Base-by-base conservation (phyloP, 306 rosid species). In the Erythrophleum fordii region DNA sequence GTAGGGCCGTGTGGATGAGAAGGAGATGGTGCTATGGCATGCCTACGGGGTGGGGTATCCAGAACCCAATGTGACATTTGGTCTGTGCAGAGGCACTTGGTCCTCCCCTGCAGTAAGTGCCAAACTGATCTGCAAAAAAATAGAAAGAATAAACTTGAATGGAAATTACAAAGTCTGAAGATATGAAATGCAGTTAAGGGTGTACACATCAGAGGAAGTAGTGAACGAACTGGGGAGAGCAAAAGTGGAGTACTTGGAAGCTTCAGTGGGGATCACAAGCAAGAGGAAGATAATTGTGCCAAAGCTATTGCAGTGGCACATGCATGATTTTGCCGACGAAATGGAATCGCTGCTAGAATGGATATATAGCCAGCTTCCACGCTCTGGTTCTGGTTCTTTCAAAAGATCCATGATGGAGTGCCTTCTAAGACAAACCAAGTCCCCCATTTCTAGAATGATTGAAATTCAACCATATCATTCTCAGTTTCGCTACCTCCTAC, bases 1-100 rank as follows among this genome's bases (percentile, higher is more conserved):
- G n/a, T n/a, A 90, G 91, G 94, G 86, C 28, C 81, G 81, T 35
- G 83, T 82, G 73, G 88, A 90, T 22, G 95, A 90, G 90, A 92
- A 95, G 83, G 97, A 92, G 78, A 83, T 83, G 89, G 75, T 89
- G 44, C 72, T 91, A 37, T 74, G 95, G 22, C 89, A 86, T 79
- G 93, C 90, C 41, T 90, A 95, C 58, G 97, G 99, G 58, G 70
- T 91, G 78, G 99, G 95, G 8, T 95, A 93, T 82, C 97, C 99
- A 22, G 97, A 95, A 79, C 95, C 97, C 23, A 93, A 93, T 48
- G 94, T 93, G 37, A 88, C 97, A 2, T 95, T 93, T 77, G 99
- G 93, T 41, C 93, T 95, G 5, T 91, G 98, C 73, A 70, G 99
- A 56, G 98, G 99, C 80, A 91, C 92, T 56, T 87, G 99, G 98